A percentile compares a stretch with the other conserved stretches of the same genome.
phyloP scores from a whole-genome alignment of 345 rosid species.

The Cochlearia excelsa region DNA sequence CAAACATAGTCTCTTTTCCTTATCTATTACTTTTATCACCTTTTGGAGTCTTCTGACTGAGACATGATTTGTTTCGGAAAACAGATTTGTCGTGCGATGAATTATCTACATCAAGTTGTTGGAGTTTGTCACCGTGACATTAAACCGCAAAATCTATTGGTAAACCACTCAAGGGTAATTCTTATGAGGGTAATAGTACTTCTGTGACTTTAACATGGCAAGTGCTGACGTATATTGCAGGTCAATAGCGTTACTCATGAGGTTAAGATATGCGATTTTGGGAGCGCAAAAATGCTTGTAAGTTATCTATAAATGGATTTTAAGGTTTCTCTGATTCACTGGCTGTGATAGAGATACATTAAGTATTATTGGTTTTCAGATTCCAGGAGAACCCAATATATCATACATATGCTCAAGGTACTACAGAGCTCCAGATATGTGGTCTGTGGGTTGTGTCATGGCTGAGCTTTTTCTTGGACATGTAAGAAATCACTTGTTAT shows the following conservation, averaged over 20 bases:
- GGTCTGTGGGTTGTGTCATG: slow-evolving; percentile 98
- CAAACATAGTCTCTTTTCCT: not conserved
- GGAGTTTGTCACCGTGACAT: slow-evolving; percentile 82
- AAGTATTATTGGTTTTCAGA: slow-evolving; percentile 41
- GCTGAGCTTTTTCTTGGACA: slow-evolving; percentile 93
- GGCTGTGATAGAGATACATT: slow-evolving; percentile 9
- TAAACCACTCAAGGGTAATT: slow-evolving; percentile 32
- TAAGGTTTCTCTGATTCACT: not conserved
- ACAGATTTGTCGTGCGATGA: slow-evolving; percentile 97
- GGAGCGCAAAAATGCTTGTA: slow-evolving; percentile 94
- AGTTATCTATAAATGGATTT: slow-evolving; percentile 17
- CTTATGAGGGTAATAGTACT: not conserved
- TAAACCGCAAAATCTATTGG: slow-evolving; percentile 92
- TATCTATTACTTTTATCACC: no score
- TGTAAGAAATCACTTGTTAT: slow-evolving; percentile 36
- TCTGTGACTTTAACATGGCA: not conserved
- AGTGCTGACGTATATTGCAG: slow-evolving; percentile 36
- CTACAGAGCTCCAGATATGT: slow-evolving; percentile 50
- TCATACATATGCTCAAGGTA: slow-evolving; percentile 94
- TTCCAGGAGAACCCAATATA: slow-evolving; percentile 81
- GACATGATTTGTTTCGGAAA: not conserved
- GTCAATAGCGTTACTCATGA: slow-evolving; percentile 91
- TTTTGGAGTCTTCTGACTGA: not conserved
- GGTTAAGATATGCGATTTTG: slow-evolving; percentile 90
- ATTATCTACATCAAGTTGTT: slow-evolving; percentile 75